Conservation (phyloP, 2,329 filamentous ascomycete species). For the Dryadomyces quercivorus region DNA sequence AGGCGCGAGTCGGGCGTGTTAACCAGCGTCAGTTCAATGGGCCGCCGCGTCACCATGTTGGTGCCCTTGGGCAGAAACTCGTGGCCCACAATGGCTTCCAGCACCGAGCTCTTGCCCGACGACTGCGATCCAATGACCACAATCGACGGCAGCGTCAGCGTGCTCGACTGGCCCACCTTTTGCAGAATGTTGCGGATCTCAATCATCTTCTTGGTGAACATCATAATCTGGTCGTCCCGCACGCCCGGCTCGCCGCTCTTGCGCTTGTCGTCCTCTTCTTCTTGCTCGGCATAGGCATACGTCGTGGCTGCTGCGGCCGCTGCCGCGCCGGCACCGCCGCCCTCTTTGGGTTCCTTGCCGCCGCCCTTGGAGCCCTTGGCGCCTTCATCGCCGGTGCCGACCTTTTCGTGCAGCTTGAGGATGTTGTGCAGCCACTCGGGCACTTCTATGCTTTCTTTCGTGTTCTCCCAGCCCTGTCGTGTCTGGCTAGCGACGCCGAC, state of each 20-base stretch:
- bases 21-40: constrained; percentile 90
- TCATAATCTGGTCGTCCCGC: constrained; percentile 97
- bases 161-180: constrained; percentile 81
- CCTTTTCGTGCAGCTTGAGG: constrained; percentile 48
- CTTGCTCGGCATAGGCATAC: constrained; percentile 61
- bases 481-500: constrained; percentile 70
- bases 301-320: constrained; percentile 60
- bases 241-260: constrained; percentile 47
- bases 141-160: constrained; percentile 83
- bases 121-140: constrained; percentile 99
- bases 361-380: constrained; percentile 25
- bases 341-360: constrained; percentile 46
- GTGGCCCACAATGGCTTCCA: constrained; percentile 94
- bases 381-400: constrained; percentile 34
- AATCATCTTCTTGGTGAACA: constrained; percentile 98
- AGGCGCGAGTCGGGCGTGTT: constrained; percentile 80
- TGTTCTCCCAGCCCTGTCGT: constrained; percentile 67
- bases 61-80: constrained; percentile 96
- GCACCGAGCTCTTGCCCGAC: constrained; percentile 91
- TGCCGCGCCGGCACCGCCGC: constrained; percentile 46
- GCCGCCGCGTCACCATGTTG: constrained; percentile 94
- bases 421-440: constrained; percentile 72
- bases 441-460: constrained; percentile 60
- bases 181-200: constrained; percentile 90
- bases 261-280: constrained; percentile 29